Conservation (phyloP, 202 grass and related monocot genomes). For the Alloteropsis angusta region DNA sequence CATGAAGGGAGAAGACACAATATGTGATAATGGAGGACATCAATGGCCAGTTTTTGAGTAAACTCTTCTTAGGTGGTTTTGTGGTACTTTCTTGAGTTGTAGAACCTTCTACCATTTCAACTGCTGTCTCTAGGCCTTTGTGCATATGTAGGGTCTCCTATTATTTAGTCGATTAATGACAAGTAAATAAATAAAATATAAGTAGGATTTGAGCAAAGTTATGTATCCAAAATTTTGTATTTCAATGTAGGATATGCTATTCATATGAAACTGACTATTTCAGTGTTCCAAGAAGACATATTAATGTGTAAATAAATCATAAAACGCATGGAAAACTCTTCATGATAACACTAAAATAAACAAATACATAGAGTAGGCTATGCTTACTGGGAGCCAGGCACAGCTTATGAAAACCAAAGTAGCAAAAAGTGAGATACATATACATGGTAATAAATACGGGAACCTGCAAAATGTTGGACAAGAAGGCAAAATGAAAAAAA, state of each 20-base stretch:
- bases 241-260: background rate
- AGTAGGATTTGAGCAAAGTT: background rate
- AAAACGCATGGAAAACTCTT: background rate
- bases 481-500: background rate
- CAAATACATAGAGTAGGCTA: background rate
- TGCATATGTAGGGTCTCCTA: slow-evolving; percentile 84
- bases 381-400: slow-evolving; percentile 69
- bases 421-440: slow-evolving; percentile 52
- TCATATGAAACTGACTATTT: background rate
- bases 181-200: background rate
- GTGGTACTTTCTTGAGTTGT: slow-evolving; percentile 12
- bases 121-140: slow-evolving; percentile 4
- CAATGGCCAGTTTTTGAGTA: slow-evolving; percentile 53
- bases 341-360: background rate
- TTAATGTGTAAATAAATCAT: background rate
- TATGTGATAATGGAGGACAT: slow-evolving; percentile 57
- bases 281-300: background rate
- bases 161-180: background rate
- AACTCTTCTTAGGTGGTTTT: slow-evolving; percentile 24
- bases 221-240: background rate
- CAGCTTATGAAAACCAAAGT: slow-evolving; percentile 48
- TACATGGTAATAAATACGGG: slow-evolving; percentile 68
- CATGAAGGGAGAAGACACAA: slow-evolving; percentile 47
- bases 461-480: slow-evolving; percentile 39
- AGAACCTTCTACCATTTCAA: slow-evolving; percentile 29